Base-by-base conservation (phyloP, 805 yeast species). In the Pichia heedii region DNA sequence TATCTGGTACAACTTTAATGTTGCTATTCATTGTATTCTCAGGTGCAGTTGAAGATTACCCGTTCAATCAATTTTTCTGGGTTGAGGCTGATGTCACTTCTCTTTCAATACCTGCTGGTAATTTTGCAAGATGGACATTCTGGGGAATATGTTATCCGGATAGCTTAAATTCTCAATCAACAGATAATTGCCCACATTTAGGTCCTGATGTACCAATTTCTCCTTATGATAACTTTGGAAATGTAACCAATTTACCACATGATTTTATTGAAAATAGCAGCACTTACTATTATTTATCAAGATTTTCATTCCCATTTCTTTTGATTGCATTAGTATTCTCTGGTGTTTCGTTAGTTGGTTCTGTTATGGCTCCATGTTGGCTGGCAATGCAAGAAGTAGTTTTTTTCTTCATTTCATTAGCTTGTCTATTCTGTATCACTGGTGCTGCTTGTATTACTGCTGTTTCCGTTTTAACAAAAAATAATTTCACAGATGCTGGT, bases 361-460 rank as follows among this genome's bases (percentile, higher is more conserved):
- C 76, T 43, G 30, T 79, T 37, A 66, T 81, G 52, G 70, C 81
- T 13, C 65, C 75, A 57, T 76, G 78, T 56, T 79, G 82, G 58
- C 51, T 56, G 30, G 62, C 76, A 32, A 67, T 81, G 59, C 75
- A 76, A 56, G 71, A 70, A 56, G 70, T 78, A 33, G 72, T 73
- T 26, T 67, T 77, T 44, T 66, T 74, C 49, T 72, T 81, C 51
- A 66, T 72, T 38, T 41, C 68, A 2, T 49, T 79, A 41, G 85
- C 76, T 27, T 60, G 74, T 37, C 44, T 83, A 40, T 74, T 78
- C 58, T 64, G 68, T 47, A 66, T 76, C 33, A 80, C 81, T 40
- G 85, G 82, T 43, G 81, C 83, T 37, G 67, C 84, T 12, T 67
- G 81, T 57, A 75, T 78, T 60, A 86, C 96, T 29, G 93, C 95